Percentiles rank a stretch among this genome's conserved stretches.
Conservation (phyloP, 208 protist genomes). For the Leptomonas seymouri region DNA sequence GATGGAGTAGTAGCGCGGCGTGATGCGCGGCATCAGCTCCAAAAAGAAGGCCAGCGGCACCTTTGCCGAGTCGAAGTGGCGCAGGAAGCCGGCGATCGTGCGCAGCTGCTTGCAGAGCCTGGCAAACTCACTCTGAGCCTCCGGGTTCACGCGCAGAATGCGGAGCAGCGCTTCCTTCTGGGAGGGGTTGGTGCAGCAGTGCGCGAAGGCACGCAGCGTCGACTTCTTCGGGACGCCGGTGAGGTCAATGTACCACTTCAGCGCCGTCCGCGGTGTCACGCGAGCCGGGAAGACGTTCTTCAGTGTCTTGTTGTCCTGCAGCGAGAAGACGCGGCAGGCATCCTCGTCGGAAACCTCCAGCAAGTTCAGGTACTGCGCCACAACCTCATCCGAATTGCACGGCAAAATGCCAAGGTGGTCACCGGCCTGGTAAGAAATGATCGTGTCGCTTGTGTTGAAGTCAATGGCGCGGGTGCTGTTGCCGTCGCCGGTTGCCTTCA, state of each 20-base stretch:
- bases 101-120: constrained; percentile 75
- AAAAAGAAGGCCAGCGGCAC: constrained; percentile 87
- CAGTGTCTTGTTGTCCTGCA: constrained; percentile 83
- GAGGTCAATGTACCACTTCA: constrained; percentile 94
- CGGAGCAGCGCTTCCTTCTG: constrained; percentile 83
- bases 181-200: constrained; percentile 71
- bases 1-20: constrained; percentile 97
- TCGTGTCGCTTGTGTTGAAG: constrained; percentile 80
- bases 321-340: constrained; percentile 74
- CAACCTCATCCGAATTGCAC: constrained; percentile 86
- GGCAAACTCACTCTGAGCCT: constrained; percentile 71
- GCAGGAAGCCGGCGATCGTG: constrained; percentile 80
- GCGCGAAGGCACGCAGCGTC: constrained; percentile 88
- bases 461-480: constrained; percentile 87
- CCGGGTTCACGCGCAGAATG: constrained; percentile 71
- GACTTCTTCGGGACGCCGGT: constrained; percentile 85
- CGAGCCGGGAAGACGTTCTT: constrained; percentile 90
- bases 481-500: constrained; percentile 34
- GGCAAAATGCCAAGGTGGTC: constrained; percentile 96
- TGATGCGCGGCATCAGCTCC: constrained; percentile 94
- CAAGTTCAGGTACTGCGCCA: constrained; percentile 73
- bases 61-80: constrained; percentile 79
- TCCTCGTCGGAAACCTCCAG: constrained; percentile 64
- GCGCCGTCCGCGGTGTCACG: constrained; percentile 73
- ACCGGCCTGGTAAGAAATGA: constrained; percentile 93